A percentile compares a stretch with the other conserved stretches of the same genome.
Conservation (phyloP, 768 basidiomycete genomes). For the Trametes elegans region DNA sequence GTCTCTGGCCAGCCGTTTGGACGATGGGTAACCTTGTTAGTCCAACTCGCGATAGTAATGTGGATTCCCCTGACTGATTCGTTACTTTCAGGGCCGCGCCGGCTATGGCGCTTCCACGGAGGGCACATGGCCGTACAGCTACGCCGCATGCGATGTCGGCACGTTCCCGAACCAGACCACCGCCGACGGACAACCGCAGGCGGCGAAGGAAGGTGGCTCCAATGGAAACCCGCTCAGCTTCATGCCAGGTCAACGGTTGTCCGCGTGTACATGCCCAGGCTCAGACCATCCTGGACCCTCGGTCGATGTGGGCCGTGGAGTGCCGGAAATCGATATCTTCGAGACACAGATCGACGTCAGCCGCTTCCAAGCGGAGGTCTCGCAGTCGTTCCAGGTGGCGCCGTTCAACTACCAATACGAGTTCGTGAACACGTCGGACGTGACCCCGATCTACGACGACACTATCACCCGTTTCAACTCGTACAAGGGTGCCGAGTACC, state of each 20-base stretch:
- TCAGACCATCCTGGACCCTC: slow-evolving; percentile 88
- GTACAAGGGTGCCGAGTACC: slow-evolving; percentile 69
- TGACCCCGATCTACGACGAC: slow-evolving; percentile 51
- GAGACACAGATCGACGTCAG: slow-evolving; percentile 72
- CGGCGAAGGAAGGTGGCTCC: slow-evolving; percentile 50
- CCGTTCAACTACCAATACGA: slow-evolving; percentile 74
- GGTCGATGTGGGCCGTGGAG: slow-evolving; percentile 61
- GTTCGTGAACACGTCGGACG: slow-evolving; percentile 52
- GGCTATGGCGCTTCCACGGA: slow-evolving; percentile 91
- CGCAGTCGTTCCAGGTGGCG: slow-evolving; percentile 79
- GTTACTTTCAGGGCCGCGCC: slow-evolving; percentile 58
- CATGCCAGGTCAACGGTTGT: slow-evolving; percentile 83
- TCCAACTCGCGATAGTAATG: slow-evolving; percentile 1
- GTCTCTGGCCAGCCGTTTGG: slow-evolving; percentile 90
- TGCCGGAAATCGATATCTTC: slow-evolving; percentile 91
- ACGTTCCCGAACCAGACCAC: slow-evolving; percentile 81
- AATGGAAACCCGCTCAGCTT: slow-evolving; percentile 62
- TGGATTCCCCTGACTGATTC: slow-evolving; percentile 20
- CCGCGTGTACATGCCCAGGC: slow-evolving; percentile 84
- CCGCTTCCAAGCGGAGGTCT: slow-evolving; percentile 58
- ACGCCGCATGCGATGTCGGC: slow-evolving; percentile 82
- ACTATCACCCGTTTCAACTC: slow-evolving; percentile 54
- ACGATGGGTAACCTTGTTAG: slow-evolving; percentile 68
- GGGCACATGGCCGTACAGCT: slow-evolving; percentile 81
- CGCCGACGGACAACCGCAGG: slow-evolving; percentile 54